These are phyloP conservation scores for Trichoderma breve DNA, from an alignment of 2,329 filamentous ascomycete genomes.

Conservation along the genomic window DNA sequence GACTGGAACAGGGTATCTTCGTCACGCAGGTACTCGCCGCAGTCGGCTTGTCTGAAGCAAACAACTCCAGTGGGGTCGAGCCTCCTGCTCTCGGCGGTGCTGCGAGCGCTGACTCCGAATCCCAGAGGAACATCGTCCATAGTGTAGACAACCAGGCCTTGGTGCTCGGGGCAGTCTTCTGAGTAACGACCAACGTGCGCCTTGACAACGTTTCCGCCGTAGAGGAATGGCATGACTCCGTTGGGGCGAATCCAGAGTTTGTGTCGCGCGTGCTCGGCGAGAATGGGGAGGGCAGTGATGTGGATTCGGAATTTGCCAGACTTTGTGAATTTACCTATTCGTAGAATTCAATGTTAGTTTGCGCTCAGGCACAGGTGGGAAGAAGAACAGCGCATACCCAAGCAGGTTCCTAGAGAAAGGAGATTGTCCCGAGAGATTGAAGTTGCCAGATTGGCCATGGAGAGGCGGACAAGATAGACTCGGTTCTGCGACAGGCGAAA, in stretches of 20 bases:
- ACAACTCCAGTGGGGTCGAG: slow-evolving; percentile 88
- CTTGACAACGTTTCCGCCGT: slow-evolving; percentile 82
- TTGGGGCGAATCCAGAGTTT: slow-evolving; percentile 98
- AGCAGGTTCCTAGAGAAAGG: slow-evolving; percentile 82
- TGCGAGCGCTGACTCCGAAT: slow-evolving; percentile 83
- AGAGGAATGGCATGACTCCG: slow-evolving; percentile 96
- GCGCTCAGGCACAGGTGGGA: neutral
- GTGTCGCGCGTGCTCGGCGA: slow-evolving; percentile 87
- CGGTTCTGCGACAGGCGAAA: slow-evolving; percentile 80
- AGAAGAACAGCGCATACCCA: slow-evolving; percentile 47
- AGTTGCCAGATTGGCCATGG: slow-evolving; percentile 86
- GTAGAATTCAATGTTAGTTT: neutral
- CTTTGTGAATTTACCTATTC: slow-evolving; percentile 86
- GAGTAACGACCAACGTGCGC: slow-evolving; percentile 74
- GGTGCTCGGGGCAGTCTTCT: slow-evolving; percentile 90
- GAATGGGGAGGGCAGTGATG: slow-evolving; percentile 82
- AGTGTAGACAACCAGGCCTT: slow-evolving; percentile 82
- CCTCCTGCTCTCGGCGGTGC: slow-evolving; percentile 76
- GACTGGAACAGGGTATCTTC: slow-evolving; percentile 64
- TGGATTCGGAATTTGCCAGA: slow-evolving; percentile 93
- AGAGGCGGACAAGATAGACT: slow-evolving; percentile 89
- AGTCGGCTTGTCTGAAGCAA: slow-evolving; percentile 88
- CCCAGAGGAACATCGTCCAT: slow-evolving; percentile 95
- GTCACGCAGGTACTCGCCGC: slow-evolving; percentile 91
- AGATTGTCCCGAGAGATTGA: slow-evolving; percentile 79